phyloP scores from a whole-genome alignment of 805 yeast genomes.

The Candida schatavii region DNA sequence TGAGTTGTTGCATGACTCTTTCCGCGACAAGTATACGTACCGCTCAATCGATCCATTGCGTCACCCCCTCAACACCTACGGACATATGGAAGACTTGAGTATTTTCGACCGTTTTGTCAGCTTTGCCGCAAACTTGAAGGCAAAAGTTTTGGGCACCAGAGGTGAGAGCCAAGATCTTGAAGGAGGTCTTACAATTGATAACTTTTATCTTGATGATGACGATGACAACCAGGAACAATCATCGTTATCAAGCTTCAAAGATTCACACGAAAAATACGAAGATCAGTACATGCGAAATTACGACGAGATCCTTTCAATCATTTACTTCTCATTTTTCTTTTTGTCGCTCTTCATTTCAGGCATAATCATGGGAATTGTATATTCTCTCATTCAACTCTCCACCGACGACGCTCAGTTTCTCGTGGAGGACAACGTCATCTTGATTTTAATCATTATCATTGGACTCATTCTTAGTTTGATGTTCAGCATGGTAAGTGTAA shows the following conservation, averaged over 20 bases:
- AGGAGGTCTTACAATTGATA: conserved; percentile 1
- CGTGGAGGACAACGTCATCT: conserved; percentile 29
- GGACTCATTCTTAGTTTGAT: conserved; percentile 33
- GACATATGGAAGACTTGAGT: conserved; percentile 1
- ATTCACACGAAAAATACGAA: conserved; percentile 12
- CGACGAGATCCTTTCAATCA: conserved; percentile 33
- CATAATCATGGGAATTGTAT: conserved; percentile 38
- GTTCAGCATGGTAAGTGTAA: conserved; percentile 34
- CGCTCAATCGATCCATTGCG: not conserved
- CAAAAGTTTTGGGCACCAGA: not conserved
- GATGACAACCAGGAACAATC: conserved; percentile 2
- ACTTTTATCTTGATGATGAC: not conserved
- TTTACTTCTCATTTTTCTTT: conserved; percentile 34
- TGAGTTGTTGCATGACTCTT: conserved; percentile 1
- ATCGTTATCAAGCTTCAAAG: not conserved
- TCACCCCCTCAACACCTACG: conserved; percentile 4
- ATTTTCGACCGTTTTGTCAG: conserved; percentile 4
- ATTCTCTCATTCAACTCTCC: conserved; percentile 25
- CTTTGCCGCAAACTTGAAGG: not conserved
- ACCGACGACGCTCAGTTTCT: conserved; percentile 22
- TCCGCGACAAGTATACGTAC: not conserved
- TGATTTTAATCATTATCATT: conserved; percentile 26
- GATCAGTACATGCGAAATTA: conserved; percentile 30
- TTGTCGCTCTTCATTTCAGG: conserved; percentile 38
- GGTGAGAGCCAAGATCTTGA: conserved; percentile 3